Base-by-base conservation (phyloP, 2,329 filamentous ascomycete species). In the Arachnomyces sp. region DNA sequence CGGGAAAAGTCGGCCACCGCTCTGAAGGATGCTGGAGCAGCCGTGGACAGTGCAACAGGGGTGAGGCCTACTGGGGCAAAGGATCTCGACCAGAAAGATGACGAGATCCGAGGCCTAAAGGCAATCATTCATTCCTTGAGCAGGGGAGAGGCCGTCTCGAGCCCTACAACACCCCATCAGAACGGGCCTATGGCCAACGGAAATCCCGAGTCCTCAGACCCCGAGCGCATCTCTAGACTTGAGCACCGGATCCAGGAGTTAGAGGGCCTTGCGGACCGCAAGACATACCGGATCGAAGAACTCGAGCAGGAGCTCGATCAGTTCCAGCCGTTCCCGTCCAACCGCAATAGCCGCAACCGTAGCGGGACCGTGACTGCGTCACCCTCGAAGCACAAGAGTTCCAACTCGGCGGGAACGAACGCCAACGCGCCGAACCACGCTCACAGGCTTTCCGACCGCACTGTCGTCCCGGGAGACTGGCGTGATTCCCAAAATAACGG, bases 61-160 rank as follows among this genome's bases (percentile, higher is more conserved):
- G 47, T 43, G 40, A 44, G 48, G 12, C 54, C 56, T 16, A 61
- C 70, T 34, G 20, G 20, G 9, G 74, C 76, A 32, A 86, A 86
- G 60, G 88, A 94, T 48, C 65, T 96, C 20, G 88, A 93, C 58
- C 84, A 94, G 57, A 92, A 93, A 59, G 90, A 98, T 55, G 92
- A 98, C 53, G 92, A 98, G 67, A 96, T 98, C 55, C 78, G 90
- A 46, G 92, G 92, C 34, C 74, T 98, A 49, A 98, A 96, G 64
- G 90, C 92, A 32, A 96, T 98, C 57, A 96, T 98, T 45, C 90
- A 96, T 64, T 94, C 87, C 13, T 72, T 98, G 29, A 94, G 88
- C 60, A 76, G 87, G 45, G 86, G 62, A 17, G 63, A 47, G 30
- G 34, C 33, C 17, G 13, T 13, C 34, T 50, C 57, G 11, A 55